These are phyloP conservation scores for Ramaria rubella DNA, from an alignment of 768 basidiomycete genomes.

Conservation along the genomic window DNA sequence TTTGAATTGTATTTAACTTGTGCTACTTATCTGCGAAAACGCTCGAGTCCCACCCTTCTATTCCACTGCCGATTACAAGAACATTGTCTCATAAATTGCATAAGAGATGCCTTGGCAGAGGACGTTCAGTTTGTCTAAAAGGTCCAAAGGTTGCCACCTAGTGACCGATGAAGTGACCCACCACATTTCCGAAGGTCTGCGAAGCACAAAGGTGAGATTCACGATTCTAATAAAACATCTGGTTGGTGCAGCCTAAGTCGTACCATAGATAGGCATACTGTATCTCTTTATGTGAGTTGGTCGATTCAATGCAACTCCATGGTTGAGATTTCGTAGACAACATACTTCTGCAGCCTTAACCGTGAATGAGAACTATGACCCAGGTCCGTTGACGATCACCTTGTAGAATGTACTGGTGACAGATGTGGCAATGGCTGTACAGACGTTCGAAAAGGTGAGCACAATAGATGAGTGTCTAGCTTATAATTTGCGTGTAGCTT, in stretches of 20 bases:
- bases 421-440: conserved; percentile 28
- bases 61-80: neutral
- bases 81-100: neutral
- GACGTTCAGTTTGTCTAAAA: conserved; percentile 57
- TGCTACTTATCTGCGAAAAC: neutral
- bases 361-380: conserved; percentile 86
- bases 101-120: conserved; percentile 85
- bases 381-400: conserved; percentile 41
- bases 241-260: neutral
- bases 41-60: neutral
- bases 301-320: neutral
- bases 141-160: conserved; percentile 68
- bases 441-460: conserved; percentile 22
- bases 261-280: conserved; percentile 68
- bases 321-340: conserved; percentile 38
- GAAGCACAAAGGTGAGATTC: conserved; percentile 55
- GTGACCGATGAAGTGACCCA: conserved; percentile 68
- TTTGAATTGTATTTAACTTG: neutral
- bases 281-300: conserved; percentile 76
- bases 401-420: neutral
- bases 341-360: conserved; percentile 78
- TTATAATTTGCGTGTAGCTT: neutral
- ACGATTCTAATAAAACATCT: neutral
- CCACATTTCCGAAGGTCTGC: conserved; percentile 64
- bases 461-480: neutral